Conservation (phyloP, 495 filamentous ascomycete species). For the Margaritispora aquatica region DNA sequence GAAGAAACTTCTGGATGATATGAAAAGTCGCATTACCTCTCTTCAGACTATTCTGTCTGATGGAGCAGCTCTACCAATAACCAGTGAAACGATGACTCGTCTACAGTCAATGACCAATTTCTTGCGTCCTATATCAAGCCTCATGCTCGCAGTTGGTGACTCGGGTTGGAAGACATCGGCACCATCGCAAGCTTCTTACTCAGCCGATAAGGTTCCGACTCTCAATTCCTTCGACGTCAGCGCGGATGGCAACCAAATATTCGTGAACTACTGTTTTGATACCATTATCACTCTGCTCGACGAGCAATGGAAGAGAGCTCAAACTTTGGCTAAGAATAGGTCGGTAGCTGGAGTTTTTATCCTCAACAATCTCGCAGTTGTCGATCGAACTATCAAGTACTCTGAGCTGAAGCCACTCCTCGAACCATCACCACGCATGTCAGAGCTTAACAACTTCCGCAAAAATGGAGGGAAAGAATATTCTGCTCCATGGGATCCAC, state of each 20-base stretch:
- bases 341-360: constrained; percentile 80
- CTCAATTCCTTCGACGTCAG: constrained; percentile 78
- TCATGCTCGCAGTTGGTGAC: constrained; percentile 87
- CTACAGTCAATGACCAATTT: constrained; percentile 83
- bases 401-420: constrained; percentile 75
- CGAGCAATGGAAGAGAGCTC: constrained; percentile 69
- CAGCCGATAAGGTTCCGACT: constrained; percentile 59
- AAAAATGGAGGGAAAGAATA: constrained; percentile 81
- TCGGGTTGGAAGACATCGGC: constrained; percentile 71
- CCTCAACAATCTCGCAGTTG: constrained; percentile 78
- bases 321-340: constrained; percentile 70
- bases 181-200: constrained; percentile 36
- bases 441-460: constrained; percentile 70
- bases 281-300: constrained; percentile 44
- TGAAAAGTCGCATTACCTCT: constrained; percentile 56
- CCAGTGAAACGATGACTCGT: constrained; percentile 79
- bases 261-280: constrained; percentile 27
- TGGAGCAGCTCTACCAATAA: constrained; percentile 70
- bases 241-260: constrained; percentile 78
- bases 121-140: constrained; percentile 76
- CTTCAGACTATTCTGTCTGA: constrained; percentile 68
- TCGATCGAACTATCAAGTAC: constrained; percentile 77
- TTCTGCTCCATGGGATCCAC: constrained; percentile 83
- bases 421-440: constrained; percentile 42
- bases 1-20: constrained; percentile 79